phyloP scores from a whole-genome alignment of 2,329 filamentous ascomycete genomes.

The Hypoxylon sp. region DNA sequence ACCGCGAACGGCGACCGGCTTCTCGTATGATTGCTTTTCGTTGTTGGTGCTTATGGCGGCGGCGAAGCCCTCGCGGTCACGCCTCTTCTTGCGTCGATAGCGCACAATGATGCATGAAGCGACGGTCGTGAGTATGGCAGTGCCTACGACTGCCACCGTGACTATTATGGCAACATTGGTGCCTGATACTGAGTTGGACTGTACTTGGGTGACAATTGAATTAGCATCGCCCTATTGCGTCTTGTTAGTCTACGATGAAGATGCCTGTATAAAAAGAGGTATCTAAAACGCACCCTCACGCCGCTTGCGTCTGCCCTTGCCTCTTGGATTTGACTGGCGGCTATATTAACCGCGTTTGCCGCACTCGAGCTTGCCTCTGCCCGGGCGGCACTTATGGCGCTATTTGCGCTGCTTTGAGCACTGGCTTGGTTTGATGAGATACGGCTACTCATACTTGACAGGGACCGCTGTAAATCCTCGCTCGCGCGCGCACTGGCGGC shows the following conservation, averaged over 20 bases:
- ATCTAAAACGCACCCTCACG: slow-evolving; percentile 40
- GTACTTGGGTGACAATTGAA: slow-evolving; percentile 45
- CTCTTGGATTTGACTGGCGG: slow-evolving; percentile 52
- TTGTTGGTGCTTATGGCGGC: slow-evolving; percentile 23
- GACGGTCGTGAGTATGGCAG: slow-evolving; percentile 47
- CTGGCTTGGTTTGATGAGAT: slow-evolving; percentile 49
- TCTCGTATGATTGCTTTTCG: slow-evolving; percentile 39
- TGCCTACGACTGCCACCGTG: slow-evolving; percentile 49
- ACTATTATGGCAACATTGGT: slow-evolving; percentile 53
- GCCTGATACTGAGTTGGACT: slow-evolving; percentile 49
- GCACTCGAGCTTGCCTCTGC: slow-evolving; percentile 69
- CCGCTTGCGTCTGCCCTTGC: slow-evolving; percentile 44
- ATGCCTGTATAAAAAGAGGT: neutral
- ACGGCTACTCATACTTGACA: slow-evolving; percentile 53
- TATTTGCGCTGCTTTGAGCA: slow-evolving; percentile 51
- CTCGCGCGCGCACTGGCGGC: slow-evolving; percentile 48
- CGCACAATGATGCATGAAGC: slow-evolving; percentile 49
- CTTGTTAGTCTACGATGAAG: slow-evolving; percentile 24
- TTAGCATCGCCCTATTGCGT: slow-evolving; percentile 46
- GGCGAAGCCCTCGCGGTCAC: slow-evolving; percentile 32
- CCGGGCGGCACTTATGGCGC: slow-evolving; percentile 66
- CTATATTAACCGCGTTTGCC: slow-evolving; percentile 65
- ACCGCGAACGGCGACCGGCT: slow-evolving; percentile 49
- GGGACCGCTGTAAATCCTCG: slow-evolving; percentile 46
- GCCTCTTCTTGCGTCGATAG: slow-evolving; percentile 49